phyloP scores from a whole-genome alignment of 306 rosid genomes.

The Pterocarpus santalinus region DNA sequence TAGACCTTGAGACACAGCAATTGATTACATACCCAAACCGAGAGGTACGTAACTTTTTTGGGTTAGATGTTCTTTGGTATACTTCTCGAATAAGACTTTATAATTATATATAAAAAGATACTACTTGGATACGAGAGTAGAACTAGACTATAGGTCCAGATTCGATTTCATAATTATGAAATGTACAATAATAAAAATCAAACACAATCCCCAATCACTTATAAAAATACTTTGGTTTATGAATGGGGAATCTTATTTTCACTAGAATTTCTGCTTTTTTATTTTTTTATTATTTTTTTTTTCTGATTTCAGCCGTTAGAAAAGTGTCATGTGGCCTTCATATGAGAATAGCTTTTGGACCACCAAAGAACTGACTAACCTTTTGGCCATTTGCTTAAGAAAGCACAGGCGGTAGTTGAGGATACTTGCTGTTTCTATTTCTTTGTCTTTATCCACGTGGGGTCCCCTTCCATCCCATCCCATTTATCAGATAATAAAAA shows the following conservation, averaged over 20 bases:
- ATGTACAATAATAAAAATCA: neutral
- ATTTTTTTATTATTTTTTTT: neutral
- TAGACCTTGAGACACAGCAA: neutral
- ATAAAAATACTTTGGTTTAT: constrained; percentile 26
- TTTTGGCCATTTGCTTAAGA: constrained; percentile 51
- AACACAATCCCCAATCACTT: neutral
- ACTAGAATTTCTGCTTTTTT: constrained; percentile 4
- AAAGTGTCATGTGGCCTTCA: constrained; percentile 54
- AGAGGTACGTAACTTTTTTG: neutral
- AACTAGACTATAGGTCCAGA: neutral
- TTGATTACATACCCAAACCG: constrained; percentile 7
- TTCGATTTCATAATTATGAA: constrained; percentile 33
- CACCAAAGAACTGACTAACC: constrained; percentile 47
- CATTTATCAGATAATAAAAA: neutral
- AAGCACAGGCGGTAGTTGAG: constrained; percentile 46
- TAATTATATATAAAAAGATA: neutral
- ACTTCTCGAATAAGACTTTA: too few relatives aligned
- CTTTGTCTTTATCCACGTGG: constrained; percentile 43
- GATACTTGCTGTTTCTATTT: constrained; percentile 8
- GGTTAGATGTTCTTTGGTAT: neutral
- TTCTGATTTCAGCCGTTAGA: constrained; percentile 17
- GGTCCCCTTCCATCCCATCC: constrained; percentile 20
- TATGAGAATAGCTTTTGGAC: constrained; percentile 48
- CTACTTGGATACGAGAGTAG: neutral
- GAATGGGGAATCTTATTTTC: constrained; percentile 4